phyloP scores from a whole-genome alignment of 768 basidiomycete species.

The Suillus spraguei region DNA sequence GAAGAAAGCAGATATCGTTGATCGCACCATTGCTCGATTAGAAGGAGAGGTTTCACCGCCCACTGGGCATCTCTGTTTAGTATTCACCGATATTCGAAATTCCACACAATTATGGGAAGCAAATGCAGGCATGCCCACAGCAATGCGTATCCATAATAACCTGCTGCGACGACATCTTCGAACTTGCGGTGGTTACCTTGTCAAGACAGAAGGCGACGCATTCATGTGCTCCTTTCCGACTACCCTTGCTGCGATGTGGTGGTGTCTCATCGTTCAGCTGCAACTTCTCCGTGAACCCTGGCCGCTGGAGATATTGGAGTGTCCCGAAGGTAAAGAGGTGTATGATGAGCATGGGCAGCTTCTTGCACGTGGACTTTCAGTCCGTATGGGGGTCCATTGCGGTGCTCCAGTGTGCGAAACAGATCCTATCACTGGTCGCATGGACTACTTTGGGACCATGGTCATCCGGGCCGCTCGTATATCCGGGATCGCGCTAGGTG shows the following conservation, averaged over 20 bases:
- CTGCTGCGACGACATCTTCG: conserved; percentile 85
- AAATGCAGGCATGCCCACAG: conserved; percentile 93
- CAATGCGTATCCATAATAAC: conserved; percentile 88
- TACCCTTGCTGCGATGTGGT: conserved; percentile 83
- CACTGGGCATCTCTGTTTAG: conserved; percentile 84
- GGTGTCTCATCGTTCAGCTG: conserved; percentile 85
- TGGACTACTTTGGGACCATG: conserved; percentile 98
- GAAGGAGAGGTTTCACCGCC: conserved; percentile 84
- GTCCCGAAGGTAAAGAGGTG: conserved; percentile 85
- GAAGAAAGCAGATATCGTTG: conserved; percentile 53
- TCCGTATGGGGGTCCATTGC: conserved; percentile 97
- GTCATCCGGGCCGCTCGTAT: conserved; percentile 93
- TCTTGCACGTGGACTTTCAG: conserved; percentile 86
- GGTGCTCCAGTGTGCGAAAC: conserved; percentile 88
- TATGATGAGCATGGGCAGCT: conserved; percentile 64
- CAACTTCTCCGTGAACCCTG: conserved; percentile 81
- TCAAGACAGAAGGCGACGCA: conserved; percentile 99
- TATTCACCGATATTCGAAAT: conserved; percentile 97
- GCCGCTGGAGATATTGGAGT: conserved; percentile 93
- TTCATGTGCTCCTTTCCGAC: conserved; percentile 99
- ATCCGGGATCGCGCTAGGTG: conserved; percentile 79
- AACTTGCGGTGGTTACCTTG: conserved; percentile 94
- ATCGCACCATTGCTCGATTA: conserved; percentile 63
- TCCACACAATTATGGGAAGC: conserved; percentile 97
- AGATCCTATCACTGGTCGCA: conserved; percentile 89